Percentiles rank a stretch among this genome's conserved stretches.
phyloP scores from a whole-genome alignment of 225 moss, liverwort and hornwort genomes.

The Sphagnum contortum region DNA sequence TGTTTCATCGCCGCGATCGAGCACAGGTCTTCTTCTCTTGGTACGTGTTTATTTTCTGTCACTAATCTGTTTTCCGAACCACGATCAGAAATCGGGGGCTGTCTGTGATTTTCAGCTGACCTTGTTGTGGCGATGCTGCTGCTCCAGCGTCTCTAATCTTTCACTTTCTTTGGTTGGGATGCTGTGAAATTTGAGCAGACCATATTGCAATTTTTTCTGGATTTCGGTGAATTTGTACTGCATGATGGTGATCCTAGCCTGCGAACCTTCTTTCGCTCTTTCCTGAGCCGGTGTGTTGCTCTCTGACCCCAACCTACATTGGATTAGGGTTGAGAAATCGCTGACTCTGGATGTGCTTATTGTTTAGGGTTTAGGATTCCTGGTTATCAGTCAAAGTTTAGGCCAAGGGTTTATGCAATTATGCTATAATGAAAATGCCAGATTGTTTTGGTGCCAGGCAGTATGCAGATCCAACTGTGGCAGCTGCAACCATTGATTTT shows the following conservation, averaged over 20 bases:
- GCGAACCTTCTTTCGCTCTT: slow-evolving; percentile 66
- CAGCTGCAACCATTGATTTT: slow-evolving; percentile 67
- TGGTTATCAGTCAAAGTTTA: too few species aligned
- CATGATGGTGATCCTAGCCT: slow-evolving; percentile 82
- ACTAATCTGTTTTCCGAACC: background rate
- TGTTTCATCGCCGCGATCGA: slow-evolving; percentile 45
- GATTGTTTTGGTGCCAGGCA: slow-evolving; percentile 26
- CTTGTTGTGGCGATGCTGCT: too few species aligned
- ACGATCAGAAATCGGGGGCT: background rate
- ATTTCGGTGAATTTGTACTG: slow-evolving; percentile 72
- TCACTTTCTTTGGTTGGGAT: background rate
- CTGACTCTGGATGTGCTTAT: too few species aligned
- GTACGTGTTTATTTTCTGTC: slow-evolving; percentile 15
- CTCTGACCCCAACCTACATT: too few species aligned
- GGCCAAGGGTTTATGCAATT: too few species aligned
- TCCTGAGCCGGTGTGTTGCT: slow-evolving; percentile 57
- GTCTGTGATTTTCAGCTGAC: background rate
- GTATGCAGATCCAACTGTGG: slow-evolving; percentile 75
- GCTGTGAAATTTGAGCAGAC: slow-evolving; percentile 31
- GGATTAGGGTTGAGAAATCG: too few species aligned
- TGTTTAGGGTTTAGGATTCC: too few species aligned
- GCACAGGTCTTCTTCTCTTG: slow-evolving; percentile 68
- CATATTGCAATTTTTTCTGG: slow-evolving; percentile 79
- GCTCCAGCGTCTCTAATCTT: too few species aligned
- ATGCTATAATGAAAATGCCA: too few species aligned